Evolutionary conservation across 1,284 basidiomycete species (phyloP), one percentile per base, ranked within the genome.

Genomic region (Flammula alnicola): DNA sequence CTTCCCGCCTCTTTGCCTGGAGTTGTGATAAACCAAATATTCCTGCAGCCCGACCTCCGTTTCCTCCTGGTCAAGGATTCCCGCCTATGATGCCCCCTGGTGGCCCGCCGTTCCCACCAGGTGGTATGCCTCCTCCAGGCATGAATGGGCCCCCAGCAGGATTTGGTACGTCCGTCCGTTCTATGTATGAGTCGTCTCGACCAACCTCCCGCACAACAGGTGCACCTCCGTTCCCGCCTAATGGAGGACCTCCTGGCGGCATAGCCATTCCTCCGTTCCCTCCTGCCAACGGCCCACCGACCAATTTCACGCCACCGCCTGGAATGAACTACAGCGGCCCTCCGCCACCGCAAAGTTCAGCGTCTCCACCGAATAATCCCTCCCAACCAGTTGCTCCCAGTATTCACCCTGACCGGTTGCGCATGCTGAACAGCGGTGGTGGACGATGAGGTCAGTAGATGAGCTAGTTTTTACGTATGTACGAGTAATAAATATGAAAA

Each of bases 331-430:
- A 64, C 49, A 67, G 70, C 53, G 74, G 65, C 47, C 67, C 70
- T 17, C 63, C 66, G 14, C 46, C 61, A 19, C 43, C 51, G 31
- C 46, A 49, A 49, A 61, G 64, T 55, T 56, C 65, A 9, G 52
- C 68, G 27, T 31, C 38, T 47, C 58, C 47, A 20, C 44, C 48
- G 26, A 54, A 36, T 44, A 49, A 52, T 22, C 63, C 52, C 12
- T 61, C 63, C 6, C 53, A 62, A 44, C 71, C 65, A 35, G 72
- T 62, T 51, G 66, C 71, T 7, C 70, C 74, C 11, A 86, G 81
- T 23, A 90, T 94, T 58, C 92, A 94, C 69, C 92, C 92, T n/a
- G 91, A 94, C 70, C 79, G 91, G 53, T 60, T 91, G 66, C 78
- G 90, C 52, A 93, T 93, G 90, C 83, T 93, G 85, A 81, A 74